Conservation (phyloP, 768 basidiomycete genomes). For the Xerocomellus chrysenteron region DNA sequence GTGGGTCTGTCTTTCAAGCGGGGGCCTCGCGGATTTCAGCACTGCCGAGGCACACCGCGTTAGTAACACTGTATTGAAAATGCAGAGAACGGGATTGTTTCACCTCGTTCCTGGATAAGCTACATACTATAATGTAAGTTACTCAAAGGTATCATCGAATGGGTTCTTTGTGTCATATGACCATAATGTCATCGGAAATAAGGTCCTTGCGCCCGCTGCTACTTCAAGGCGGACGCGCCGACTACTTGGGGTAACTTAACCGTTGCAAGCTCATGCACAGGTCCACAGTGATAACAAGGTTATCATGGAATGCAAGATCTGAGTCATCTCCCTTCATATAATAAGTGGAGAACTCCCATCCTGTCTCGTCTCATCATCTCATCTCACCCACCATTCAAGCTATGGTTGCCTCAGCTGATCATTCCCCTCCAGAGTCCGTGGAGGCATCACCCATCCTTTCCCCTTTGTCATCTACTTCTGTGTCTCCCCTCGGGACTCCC, state of each 20-base stretch:
- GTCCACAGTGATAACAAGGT: background rate
- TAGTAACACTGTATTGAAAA: background rate
- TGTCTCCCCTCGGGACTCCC: conserved; percentile 2
- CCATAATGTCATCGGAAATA: background rate
- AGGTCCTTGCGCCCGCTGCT: background rate
- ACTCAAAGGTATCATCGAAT: no score
- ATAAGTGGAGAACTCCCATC: background rate
- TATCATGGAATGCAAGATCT: background rate
- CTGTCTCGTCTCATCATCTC: background rate
- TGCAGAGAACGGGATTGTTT: background rate
- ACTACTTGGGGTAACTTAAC: background rate
- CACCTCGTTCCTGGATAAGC: no score
- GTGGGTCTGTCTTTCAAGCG: background rate
- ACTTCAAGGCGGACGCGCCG: background rate
- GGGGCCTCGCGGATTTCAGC: background rate
- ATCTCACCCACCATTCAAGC: background rate
- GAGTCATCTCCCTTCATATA: background rate
- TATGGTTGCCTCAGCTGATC: conserved; percentile 1
- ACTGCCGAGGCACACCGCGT: background rate
- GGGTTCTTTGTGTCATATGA: background rate
- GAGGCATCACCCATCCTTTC: background rate
- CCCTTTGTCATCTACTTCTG: background rate
- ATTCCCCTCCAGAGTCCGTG: background rate
- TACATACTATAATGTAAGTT: no score
- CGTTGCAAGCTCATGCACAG: background rate